A percentile compares a stretch with the other conserved stretches of the same genome.
Evolutionary conservation across 1,284 basidiomycete species (phyloP).

Genomic region (Earliella scabrosa): DNA sequence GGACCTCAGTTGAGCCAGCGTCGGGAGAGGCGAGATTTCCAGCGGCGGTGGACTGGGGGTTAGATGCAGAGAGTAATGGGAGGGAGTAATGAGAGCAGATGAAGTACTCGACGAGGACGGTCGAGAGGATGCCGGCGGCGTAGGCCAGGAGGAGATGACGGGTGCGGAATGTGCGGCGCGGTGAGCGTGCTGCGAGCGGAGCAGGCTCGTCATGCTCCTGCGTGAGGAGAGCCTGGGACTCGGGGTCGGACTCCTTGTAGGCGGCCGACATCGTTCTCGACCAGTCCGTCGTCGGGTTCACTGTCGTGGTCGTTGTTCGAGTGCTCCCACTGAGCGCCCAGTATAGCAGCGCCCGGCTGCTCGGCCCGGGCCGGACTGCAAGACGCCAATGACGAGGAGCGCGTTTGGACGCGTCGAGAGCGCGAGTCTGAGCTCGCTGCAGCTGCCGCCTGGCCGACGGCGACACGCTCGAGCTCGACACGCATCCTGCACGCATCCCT

Average conservation of each 20-base stretch:
- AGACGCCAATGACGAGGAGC: background rate
- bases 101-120: constrained; percentile 22
- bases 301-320: constrained; percentile 3
- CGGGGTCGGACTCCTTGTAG: constrained; percentile 24
- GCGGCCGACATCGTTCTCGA: constrained; percentile 11
- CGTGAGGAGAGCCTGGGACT: constrained; percentile 20
- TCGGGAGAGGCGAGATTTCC: constrained; percentile 54
- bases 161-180: constrained; percentile 11
- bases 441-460: no score
- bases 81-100: constrained; percentile 20
- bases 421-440: no score
- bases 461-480: background rate
- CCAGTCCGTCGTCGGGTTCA: background rate
- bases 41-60: background rate
- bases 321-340: no score
- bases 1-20: constrained; percentile 70
- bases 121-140: constrained; percentile 21
- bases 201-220: constrained; percentile 8
- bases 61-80: background rate
- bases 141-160: constrained; percentile 22
- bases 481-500: background rate
- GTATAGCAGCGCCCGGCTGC: background rate
- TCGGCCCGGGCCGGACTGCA: background rate
- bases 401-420: no score
- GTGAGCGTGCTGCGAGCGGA: background rate